phyloP scores from a whole-genome alignment of 2,329 filamentous ascomycete genomes.

The Pezicula rhizophila region DNA sequence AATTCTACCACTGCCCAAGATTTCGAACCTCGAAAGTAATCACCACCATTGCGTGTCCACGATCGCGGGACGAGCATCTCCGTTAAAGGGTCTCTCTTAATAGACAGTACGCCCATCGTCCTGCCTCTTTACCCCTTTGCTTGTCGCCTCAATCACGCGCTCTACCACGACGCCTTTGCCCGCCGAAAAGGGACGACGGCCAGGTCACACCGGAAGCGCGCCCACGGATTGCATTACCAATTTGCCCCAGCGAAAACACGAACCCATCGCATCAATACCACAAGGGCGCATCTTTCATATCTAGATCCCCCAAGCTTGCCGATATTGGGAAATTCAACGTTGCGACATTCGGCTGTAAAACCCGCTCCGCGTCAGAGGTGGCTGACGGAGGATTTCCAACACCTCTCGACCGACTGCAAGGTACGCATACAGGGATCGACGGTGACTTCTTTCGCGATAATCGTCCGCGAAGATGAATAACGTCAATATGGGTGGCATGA shows the following conservation, averaged over 20 bases:
- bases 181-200: conserved; percentile 1
- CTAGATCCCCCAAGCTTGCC: background rate
- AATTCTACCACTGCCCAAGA: background rate
- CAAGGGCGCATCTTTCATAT: background rate
- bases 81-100: background rate
- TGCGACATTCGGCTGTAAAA: background rate
- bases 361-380: conserved; percentile 2
- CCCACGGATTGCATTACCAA: conserved; percentile 1
- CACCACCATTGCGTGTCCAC: conserved; percentile 2
- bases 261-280: background rate
- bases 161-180: background rate
- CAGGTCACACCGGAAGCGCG: background rate
- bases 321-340: background rate
- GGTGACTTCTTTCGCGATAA: conserved; percentile 14
- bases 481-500: conserved; percentile 57
- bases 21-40: background rate
- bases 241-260: background rate
- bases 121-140: background rate
- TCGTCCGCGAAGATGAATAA: conserved; percentile 27
- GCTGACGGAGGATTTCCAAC: conserved; percentile 6
- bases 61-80: conserved; percentile 1
- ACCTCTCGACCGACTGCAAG: conserved; percentile 16
- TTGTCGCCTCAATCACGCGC: conserved; percentile 2
- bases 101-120: background rate
- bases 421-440: conserved; percentile 9